Percentiles rank a stretch among this genome's conserved stretches.
Evolutionary conservation across 163 green algal genomes (phyloP).

Genomic region (Smithsoniella earleae): DNA sequence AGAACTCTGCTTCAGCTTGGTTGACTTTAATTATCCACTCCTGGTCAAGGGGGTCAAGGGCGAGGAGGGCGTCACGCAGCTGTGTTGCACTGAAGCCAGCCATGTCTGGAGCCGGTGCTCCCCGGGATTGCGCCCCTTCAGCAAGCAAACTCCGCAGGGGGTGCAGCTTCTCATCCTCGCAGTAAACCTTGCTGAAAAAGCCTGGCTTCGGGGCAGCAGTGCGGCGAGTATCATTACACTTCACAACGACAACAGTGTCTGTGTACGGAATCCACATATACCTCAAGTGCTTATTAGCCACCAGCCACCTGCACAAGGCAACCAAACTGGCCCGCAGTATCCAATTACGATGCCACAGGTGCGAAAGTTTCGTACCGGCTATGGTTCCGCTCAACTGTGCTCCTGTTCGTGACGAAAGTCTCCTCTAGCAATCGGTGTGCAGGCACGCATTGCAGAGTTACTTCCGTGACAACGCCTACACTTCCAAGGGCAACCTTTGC

Average conservation of each 20-base stretch:
- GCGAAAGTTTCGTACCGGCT: constrained; percentile 31
- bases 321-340: not conserved
- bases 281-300: constrained; percentile 71
- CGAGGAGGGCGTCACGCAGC: constrained; percentile 75
- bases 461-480: constrained; percentile 80
- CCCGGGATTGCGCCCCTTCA: not conserved
- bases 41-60: constrained; percentile 58
- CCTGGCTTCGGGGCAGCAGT: constrained; percentile 15
- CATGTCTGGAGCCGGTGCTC: not conserved
- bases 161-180: constrained; percentile 2
- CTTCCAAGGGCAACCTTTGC: constrained; percentile 70
- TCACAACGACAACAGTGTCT: constrained; percentile 84
- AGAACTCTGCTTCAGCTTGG: constrained; percentile 75
- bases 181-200: constrained; percentile 24
- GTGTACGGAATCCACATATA: constrained; percentile 98
- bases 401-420: constrained; percentile 57
- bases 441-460: constrained; percentile 72
- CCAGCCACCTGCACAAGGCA: constrained; percentile 50
- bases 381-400: constrained; percentile 60
- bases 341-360: not conserved
- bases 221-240: constrained; percentile 46
- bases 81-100: constrained; percentile 39
- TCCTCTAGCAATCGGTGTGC: constrained; percentile 70
- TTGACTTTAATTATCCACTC: constrained; percentile 72
- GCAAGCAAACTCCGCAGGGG: constrained; percentile 45